Base-by-base conservation (phyloP, 2,329 filamentous ascomycete genomes). In the Zelopaecilomyces penicillatus region DNA sequence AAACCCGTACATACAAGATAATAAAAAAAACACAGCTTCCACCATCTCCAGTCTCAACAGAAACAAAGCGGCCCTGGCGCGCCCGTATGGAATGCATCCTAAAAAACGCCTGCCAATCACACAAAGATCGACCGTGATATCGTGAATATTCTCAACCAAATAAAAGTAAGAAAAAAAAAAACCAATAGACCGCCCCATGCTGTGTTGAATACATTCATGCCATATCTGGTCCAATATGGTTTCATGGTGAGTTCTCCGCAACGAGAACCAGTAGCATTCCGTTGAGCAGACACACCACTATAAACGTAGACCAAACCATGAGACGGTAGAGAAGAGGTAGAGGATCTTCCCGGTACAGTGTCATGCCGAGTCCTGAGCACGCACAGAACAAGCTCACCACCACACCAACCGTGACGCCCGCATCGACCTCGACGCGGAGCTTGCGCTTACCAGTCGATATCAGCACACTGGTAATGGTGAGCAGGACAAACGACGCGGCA, bases 361-460 rank as follows among this genome's bases (percentile, higher is more conserved):
- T 73, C 58, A 76, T 72, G 31, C 74, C 78, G 5, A 87, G 68
- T 1, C 74, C 83, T 9, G 75, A 67, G 39, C 80, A 76, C 1
- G 78, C 78, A 54, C 80, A 80, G 48, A 80, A 72, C 35, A 89
- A 60, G 50, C 82, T 85, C 30, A 77, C 70, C 30, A 85, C 72
- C 11, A 84, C 80, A 7, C 84, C 85, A 35, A 87, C 70, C 1
- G 85, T 72, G 2, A 86, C 83, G 6, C 82, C 85, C 0, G 77
- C 78, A 54, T 90, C 84, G 4, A 91, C 86, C 60, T 87, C 80
- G n/a, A 80, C 71, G 4, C 76, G 71, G 52, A 83, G 71, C 59
- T 77, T 83, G 57, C 80, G 82, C 39, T 77, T 73, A 6, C 85
- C 85, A 1, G 86, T 86, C 10, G 70, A 65, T 30, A 85, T 78